Base-by-base conservation (phyloP, 2,329 filamentous ascomycete genomes). In the Kalaharituber pfeilii region DNA sequence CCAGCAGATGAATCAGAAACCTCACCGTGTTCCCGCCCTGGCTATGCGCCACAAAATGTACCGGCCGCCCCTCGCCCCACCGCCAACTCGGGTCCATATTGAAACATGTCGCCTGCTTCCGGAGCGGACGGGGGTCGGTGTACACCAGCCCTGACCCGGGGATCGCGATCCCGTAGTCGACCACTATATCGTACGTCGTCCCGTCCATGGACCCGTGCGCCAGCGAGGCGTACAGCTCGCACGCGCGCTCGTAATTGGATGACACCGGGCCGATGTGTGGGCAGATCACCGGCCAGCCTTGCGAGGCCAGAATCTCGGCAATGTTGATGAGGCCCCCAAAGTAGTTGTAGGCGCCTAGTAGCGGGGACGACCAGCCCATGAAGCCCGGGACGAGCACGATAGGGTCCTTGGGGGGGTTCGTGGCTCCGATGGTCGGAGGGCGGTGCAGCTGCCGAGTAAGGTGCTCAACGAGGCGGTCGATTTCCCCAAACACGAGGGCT, bases 341-440 rank as follows among this genome's bases (percentile, higher is more conserved):
- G 33, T 54, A 54, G 26, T 36, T 54, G 22, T 49, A 50, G 42
- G 24, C 5, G 9, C 45, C 45, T 15, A 54, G 30, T 24, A 54
- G 20, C 15, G 52, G 45, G 20, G 42, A 6, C n/a, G 33, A 25
- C 44, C 44, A 54, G 9, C 25, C 52, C 29, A 30, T 8, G 36
- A 54, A 54, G 25, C 52, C 52, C 18, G 45, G 52, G 28, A 54
- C 52, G n/a, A n/a, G n/a, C n/a, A n/a, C n/a, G n/a, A n/a, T n/a
- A n/a, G n/a, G n/a, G n/a, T n/a, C n/a, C n/a, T n/a, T n/a, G n/a
- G n/a, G n/a, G n/a, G n/a, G n/a, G n/a, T n/a, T n/a, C n/a, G n/a
- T n/a, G n/a, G n/a, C n/a, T n/a, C n/a, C n/a, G n/a, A n/a, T n/a
- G n/a, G n/a, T n/a, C n/a, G n/a, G n/a, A n/a, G n/a, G n/a, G n/a